Evolutionary conservation across 1,284 basidiomycete species (phyloP).

Genomic region (Irpex sp.): DNA sequence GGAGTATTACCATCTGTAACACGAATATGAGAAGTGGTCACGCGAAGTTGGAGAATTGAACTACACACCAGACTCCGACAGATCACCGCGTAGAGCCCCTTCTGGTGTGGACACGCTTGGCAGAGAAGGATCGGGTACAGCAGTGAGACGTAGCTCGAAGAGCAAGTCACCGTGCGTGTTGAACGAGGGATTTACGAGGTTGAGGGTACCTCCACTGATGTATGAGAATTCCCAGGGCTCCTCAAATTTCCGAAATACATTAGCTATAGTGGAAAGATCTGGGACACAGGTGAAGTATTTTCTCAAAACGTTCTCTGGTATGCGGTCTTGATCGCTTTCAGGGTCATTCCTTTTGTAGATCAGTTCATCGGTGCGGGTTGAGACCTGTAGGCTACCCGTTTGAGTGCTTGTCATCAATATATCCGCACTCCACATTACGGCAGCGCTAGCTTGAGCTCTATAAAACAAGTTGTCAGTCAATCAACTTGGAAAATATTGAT

Average conservation of each 20-base stretch:
- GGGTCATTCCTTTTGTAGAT: background rate
- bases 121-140: background rate
- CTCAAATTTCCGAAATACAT: constrained; percentile 26
- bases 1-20: too few relatives aligned
- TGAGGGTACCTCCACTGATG: constrained; percentile 22
- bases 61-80: too few relatives aligned
- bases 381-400: too few relatives aligned
- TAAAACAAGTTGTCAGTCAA: background rate
- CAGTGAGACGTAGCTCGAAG: constrained; percentile 26
- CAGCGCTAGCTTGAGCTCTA: too few relatives aligned
- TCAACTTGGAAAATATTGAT: background rate
- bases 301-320: constrained; percentile 19
- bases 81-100: too few relatives aligned
- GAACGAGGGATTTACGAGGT: constrained; percentile 30
- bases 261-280: constrained; percentile 20
- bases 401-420: too few relatives aligned
- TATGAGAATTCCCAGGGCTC: constrained; percentile 28
- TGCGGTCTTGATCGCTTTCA: background rate
- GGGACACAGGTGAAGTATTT: constrained; percentile 20
- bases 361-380: background rate
- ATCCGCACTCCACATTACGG: too few relatives aligned
- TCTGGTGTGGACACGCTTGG: too few relatives aligned
- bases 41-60: too few relatives aligned
- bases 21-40: too few relatives aligned
- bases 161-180: constrained; percentile 28